A percentile compares a stretch with the other conserved stretches of the same genome.
Conservation (phyloP, 805 yeast genomes). For the Suhomyces prunicola region DNA sequence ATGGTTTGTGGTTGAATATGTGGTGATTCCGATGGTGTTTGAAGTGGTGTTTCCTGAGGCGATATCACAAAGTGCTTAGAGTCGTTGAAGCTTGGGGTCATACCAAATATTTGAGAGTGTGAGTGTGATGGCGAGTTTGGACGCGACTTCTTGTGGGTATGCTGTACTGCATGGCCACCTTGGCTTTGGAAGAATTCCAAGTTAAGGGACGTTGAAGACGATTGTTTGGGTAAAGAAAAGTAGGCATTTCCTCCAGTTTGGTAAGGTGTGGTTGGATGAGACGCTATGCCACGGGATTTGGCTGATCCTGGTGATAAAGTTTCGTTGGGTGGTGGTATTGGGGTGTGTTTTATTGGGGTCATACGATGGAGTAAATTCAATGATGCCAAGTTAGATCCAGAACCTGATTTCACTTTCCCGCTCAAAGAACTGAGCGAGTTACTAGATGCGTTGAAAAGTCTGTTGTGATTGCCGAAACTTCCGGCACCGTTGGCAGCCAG, state of each 20-base stretch:
- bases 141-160: conserved; percentile 39
- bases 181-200: conserved; percentile 30
- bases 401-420: conserved; percentile 22
- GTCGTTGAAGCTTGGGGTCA: conserved; percentile 1
- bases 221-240: conserved; percentile 22
- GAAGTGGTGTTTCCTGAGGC: conserved; percentile 47
- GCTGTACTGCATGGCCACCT: conserved; percentile 1
- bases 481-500: conserved; percentile 6
- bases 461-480: neutral
- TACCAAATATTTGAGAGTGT: conserved; percentile 1
- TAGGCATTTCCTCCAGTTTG: conserved; percentile 17
- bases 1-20: conserved; percentile 29
- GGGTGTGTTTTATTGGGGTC: conserved; percentile 40
- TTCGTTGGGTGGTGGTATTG: neutral
- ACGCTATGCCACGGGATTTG: neutral
- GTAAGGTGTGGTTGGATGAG: conserved; percentile 11
- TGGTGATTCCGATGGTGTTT: conserved; percentile 51
- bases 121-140: conserved; percentile 44
- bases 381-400: conserved; percentile 21
- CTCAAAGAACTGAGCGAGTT: conserved; percentile 17
- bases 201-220: conserved; percentile 32
- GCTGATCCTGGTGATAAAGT: conserved; percentile 4
- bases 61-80: conserved; percentile 13
- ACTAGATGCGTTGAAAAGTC: conserved; percentile 15
- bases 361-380: conserved; percentile 27